These are phyloP conservation scores for Tarenaya hassleriana DNA, from an alignment of 345 rosid species.

Conservation along the genomic window DNA sequence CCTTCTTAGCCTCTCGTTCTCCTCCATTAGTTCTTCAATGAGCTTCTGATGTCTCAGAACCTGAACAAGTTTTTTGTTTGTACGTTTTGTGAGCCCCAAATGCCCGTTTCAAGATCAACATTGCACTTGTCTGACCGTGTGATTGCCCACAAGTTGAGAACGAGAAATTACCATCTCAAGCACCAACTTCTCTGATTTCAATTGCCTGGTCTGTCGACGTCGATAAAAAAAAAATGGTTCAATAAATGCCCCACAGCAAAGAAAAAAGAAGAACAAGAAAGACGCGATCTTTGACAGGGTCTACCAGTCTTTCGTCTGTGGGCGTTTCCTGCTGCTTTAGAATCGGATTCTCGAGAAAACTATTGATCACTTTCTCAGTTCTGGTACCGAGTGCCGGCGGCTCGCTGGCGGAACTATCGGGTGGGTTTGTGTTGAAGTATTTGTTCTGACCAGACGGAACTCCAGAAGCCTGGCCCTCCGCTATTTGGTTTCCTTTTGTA, in stretches of 20 bases:
- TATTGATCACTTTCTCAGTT: constrained; percentile 71
- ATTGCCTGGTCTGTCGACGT: constrained; percentile 42
- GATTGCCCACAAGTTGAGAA: not conserved
- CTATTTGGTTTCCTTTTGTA: constrained; percentile 32
- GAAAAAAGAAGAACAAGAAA: not conserved
- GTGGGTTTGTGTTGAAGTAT: constrained; percentile 24
- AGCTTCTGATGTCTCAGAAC: constrained; percentile 75
- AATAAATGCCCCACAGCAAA: constrained; percentile 17
- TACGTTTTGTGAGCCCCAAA: too few species aligned
- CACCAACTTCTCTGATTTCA: constrained; percentile 64
- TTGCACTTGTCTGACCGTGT: constrained; percentile 4
- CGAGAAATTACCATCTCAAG: constrained; percentile 74
- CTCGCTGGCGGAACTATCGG: constrained; percentile 19
- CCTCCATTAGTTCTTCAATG: constrained; percentile 69
- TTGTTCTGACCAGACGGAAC: constrained; percentile 33
- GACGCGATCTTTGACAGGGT: not conserved
- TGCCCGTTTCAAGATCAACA: too few species aligned
- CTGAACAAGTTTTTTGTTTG: too few species aligned
- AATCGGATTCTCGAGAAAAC: constrained; percentile 58
- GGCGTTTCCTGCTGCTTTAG: constrained; percentile 45
- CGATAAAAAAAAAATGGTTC: constrained; percentile 6
- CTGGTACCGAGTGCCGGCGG: constrained; percentile 43
- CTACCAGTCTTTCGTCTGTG: constrained; percentile 30
- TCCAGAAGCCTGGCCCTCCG: constrained; percentile 29
- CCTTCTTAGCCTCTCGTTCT: constrained; percentile 67